Percentiles rank a stretch among this genome's conserved stretches.
phyloP scores from a whole-genome alignment of 768 basidiomycete genomes.

The Xerocomellus chrysenteron region DNA sequence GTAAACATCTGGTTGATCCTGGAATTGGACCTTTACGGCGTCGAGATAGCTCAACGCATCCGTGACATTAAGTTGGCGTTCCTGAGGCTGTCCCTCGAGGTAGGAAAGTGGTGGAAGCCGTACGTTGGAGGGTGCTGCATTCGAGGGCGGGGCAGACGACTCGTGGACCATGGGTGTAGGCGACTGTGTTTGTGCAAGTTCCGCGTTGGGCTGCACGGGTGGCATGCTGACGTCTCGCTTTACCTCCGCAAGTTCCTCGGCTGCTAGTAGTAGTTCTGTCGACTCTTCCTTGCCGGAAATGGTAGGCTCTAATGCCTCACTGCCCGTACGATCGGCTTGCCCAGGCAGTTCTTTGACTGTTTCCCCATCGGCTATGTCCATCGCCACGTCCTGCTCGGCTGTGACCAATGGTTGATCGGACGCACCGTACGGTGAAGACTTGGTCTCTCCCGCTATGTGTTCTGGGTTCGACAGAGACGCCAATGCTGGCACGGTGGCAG shows the following conservation, averaged over 20 bases:
- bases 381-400: slow-evolving; percentile 23
- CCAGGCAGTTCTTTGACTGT: slow-evolving; percentile 11
- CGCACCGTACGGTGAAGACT: slow-evolving; percentile 5
- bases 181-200: slow-evolving; percentile 9
- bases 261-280: slow-evolving; percentile 5
- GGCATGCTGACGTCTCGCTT: slow-evolving; percentile 30
- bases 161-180: slow-evolving; percentile 13
- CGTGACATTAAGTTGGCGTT: slow-evolving; percentile 56
- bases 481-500: background rate
- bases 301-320: background rate
- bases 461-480: slow-evolving; percentile 10
- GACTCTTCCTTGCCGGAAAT: slow-evolving; percentile 4
- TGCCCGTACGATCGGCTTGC: slow-evolving; percentile 6
- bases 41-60: slow-evolving; percentile 65
- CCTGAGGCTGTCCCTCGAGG: slow-evolving; percentile 28
- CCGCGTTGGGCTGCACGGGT: slow-evolving; percentile 10
- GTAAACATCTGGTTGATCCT: slow-evolving; percentile 60
- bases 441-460: slow-evolving; percentile 4
- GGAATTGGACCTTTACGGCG: slow-evolving; percentile 61
- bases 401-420: slow-evolving; percentile 25
- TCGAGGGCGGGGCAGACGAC: slow-evolving; percentile 5
- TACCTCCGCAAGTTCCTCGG: slow-evolving; percentile 13
- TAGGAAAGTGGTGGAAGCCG: slow-evolving; percentile 24
- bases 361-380: slow-evolving; percentile 23
- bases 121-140: background rate